phyloP scores from a whole-genome alignment of 441 rosid genomes.

The Sinapis alba region DNA sequence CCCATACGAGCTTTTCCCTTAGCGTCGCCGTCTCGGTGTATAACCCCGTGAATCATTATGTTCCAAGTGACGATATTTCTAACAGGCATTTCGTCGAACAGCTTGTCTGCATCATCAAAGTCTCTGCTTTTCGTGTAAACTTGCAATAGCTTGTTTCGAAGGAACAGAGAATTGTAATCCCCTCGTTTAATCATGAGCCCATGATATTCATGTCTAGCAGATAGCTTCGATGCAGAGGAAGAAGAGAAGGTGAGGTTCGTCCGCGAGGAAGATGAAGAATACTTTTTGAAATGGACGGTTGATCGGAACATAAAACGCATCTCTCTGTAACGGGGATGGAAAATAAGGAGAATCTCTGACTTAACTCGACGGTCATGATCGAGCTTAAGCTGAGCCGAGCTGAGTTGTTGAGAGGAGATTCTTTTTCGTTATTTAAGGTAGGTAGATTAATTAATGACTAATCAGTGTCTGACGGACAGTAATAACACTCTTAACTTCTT shows the following conservation, averaged over 20 bases:
- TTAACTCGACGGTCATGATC: background rate
- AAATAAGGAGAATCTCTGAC: background rate
- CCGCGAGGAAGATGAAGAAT: background rate
- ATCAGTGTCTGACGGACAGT: background rate
- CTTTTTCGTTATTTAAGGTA: background rate
- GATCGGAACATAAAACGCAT: constrained; percentile 28
- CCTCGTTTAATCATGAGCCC: constrained; percentile 50
- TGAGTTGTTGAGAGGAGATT: background rate
- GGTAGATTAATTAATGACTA: background rate
- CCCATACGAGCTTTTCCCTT: constrained; percentile 26
- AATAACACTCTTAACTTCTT: background rate
- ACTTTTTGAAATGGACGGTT: constrained; percentile 25
- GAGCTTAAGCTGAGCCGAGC: background rate
- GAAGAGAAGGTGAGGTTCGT: background rate
- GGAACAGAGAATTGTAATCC: constrained; percentile 37
- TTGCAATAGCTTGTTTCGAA: constrained; percentile 57
- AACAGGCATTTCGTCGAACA: constrained; percentile 69
- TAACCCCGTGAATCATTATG: constrained; percentile 54
- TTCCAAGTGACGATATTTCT: constrained; percentile 70
- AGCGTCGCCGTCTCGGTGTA: constrained; percentile 15
- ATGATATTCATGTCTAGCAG: constrained; percentile 56
- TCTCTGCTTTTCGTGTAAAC: constrained; percentile 45
- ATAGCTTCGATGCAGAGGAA: constrained; percentile 38
- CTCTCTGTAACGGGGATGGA: background rate
- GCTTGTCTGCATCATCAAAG: constrained; percentile 36